Evolutionary conservation across 169 alveolate species (phyloP).

Genomic region (Eimeria sp.): DNA sequence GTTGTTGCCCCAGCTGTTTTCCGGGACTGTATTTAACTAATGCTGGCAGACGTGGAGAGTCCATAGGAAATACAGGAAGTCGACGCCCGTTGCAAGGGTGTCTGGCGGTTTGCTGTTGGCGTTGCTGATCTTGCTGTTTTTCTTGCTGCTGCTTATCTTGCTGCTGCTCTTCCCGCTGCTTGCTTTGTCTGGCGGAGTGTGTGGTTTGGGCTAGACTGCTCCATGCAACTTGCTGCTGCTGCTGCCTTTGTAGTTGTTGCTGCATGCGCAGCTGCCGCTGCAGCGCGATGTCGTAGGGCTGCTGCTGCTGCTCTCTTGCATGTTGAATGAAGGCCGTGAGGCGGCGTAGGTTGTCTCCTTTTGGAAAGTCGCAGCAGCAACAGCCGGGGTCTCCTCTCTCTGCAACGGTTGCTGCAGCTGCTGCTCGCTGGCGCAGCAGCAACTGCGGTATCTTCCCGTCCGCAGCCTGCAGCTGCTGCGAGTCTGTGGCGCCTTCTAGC

Average conservation of each 20-base stretch:
- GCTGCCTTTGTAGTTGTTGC: constrained; percentile 29
- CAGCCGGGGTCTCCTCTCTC: constrained; percentile 19
- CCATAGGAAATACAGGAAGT: not conserved
- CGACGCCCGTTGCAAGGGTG: not conserved
- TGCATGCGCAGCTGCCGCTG: constrained; percentile 35
- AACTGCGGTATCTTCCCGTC: constrained; percentile 38
- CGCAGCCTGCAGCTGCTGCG: not conserved
- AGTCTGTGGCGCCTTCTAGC: constrained; percentile 12
- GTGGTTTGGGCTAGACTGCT: not conserved
- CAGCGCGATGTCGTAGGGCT: constrained; percentile 25
- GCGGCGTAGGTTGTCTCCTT: constrained; percentile 46
- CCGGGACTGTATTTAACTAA: not conserved
- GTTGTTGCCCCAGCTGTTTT: constrained; percentile 17
- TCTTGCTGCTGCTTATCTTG: constrained; percentile 13
- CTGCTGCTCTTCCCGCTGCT: not conserved
- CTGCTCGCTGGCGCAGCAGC: constrained; percentile 68
- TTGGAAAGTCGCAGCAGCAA: constrained; percentile 16
- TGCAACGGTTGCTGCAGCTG: constrained; percentile 69
- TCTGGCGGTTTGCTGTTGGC: not conserved
- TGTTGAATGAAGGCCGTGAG: constrained; percentile 40
- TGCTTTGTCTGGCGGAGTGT: not conserved
- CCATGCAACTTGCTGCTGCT: constrained; percentile 35
- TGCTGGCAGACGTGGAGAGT: not conserved
- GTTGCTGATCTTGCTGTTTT: not conserved
- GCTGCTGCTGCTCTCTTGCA: constrained; percentile 68